phyloP scores from a whole-genome alignment of 495 filamentous ascomycete species.

The Podospora pseudoanserina region DNA sequence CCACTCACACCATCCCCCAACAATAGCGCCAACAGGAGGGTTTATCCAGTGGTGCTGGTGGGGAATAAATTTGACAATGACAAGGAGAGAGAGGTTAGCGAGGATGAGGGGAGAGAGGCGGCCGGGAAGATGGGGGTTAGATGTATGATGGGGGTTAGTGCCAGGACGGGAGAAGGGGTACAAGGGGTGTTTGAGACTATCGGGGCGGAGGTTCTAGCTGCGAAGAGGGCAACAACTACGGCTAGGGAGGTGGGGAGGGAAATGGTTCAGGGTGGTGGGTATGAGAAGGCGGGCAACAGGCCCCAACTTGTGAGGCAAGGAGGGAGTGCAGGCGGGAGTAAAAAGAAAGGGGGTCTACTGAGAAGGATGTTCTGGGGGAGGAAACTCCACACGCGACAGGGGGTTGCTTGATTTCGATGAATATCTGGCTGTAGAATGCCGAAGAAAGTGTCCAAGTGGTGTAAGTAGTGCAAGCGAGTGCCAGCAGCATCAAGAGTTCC shows the following conservation, averaged over 20 bases:
- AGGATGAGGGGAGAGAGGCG: conserved; percentile 30
- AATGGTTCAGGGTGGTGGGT: background rate
- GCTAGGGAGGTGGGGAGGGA: conserved; percentile 14
- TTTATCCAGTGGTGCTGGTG: conserved; percentile 37
- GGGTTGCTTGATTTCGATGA: background rate
- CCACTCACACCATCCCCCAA: background rate
- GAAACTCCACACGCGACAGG: background rate
- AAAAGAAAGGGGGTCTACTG: conserved; percentile 15
- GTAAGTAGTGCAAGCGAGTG: too few relatives aligned
- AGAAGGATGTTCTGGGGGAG: conserved; percentile 14
- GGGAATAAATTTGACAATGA: conserved; percentile 36
- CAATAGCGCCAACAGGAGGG: background rate
- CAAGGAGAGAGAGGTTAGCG: conserved; percentile 27
- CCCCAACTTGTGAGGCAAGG: background rate
- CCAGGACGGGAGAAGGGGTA: conserved; percentile 38
- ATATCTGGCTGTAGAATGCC: too few relatives aligned
- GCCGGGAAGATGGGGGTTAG: conserved; percentile 7
- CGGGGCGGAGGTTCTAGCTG: background rate
- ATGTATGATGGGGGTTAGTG: conserved; percentile 40
- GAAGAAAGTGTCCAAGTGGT: too few relatives aligned
- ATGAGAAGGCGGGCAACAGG: background rate
- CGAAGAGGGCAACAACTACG: background rate
- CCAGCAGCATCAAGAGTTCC: too few relatives aligned
- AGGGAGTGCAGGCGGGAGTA: conserved; percentile 7
- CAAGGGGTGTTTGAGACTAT: background rate